phyloP scores from a whole-genome alignment of 305 asterid species.

The Fraxinus paxiana region DNA sequence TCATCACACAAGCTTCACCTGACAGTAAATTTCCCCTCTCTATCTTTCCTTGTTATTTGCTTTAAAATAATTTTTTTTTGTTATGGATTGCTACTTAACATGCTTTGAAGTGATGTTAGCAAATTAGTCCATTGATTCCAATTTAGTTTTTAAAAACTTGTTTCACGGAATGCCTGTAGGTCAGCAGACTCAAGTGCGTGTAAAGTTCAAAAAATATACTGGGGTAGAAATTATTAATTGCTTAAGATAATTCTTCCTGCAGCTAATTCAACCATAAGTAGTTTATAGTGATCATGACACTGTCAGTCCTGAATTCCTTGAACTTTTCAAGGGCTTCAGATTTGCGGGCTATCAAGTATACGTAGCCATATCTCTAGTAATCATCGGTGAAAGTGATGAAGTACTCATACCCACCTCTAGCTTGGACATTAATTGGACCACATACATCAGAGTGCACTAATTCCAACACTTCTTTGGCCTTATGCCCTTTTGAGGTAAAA shows the following conservation, averaged over 20 bases:
- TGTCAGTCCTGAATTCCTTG: no score
- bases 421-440: not conserved
- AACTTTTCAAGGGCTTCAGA: no score
- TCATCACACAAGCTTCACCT: constrained; percentile 69
- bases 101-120: not conserved
- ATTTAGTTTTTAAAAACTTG: not conserved
- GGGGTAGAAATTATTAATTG: not conserved
- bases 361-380: no score
- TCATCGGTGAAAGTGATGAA: not conserved
- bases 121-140: not conserved
- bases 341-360: no score
- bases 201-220: not conserved
- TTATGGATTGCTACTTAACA: not conserved
- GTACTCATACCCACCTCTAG: not conserved
- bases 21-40: constrained; percentile 41
- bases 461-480: not conserved
- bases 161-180: not conserved
- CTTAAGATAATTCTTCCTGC: not conserved
- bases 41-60: not conserved
- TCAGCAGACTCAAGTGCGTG: not conserved
- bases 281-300: not conserved
- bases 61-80: not conserved
- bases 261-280: not conserved
- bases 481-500: not conserved
- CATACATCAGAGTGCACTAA: not conserved